phyloP scores from a whole-genome alignment of 345 rosid genomes.

The Salix exigua region DNA sequence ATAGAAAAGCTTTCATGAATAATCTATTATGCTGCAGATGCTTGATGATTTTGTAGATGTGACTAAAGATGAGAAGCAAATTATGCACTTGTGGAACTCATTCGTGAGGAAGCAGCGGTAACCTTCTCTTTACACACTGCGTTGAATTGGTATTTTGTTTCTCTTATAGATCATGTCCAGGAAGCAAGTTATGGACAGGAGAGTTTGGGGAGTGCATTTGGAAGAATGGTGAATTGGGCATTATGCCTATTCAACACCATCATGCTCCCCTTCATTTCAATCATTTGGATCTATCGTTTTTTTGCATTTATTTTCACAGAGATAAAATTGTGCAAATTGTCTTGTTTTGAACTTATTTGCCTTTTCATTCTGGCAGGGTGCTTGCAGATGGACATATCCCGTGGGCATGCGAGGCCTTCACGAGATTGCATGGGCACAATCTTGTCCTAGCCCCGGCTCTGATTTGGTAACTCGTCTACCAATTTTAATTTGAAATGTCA shows the following conservation, averaged over 20 bases:
- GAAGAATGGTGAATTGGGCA: too few species aligned
- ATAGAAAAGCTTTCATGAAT: background rate
- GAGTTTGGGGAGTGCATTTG: too few species aligned
- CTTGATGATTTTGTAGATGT: conserved; percentile 99
- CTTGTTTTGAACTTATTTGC: background rate
- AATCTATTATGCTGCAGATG: conserved; percentile 53
- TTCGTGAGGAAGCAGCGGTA: conserved; percentile 96
- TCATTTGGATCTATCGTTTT: background rate
- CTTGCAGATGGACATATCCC: conserved; percentile 97
- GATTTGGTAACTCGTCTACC: conserved; percentile 47
- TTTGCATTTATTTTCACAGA: background rate
- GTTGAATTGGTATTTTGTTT: conserved; percentile 1
- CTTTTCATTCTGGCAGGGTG: conserved; percentile 47
- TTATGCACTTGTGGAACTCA: conserved; percentile 99
- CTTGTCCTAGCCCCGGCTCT: conserved; percentile 65
- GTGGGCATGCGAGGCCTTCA: conserved; percentile 99
- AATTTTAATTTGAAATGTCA: background rate
- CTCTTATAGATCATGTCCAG: background rate
- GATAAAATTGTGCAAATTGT: background rate
- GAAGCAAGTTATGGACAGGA: too few species aligned
- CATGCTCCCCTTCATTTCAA: too few species aligned
- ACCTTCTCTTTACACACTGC: background rate
- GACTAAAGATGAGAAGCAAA: conserved; percentile 89
- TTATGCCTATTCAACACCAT: too few species aligned
- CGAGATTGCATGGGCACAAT: conserved; percentile 66